Base-by-base conservation (phyloP, 108 stramenopile genomes). In the Fragilariopsis cylindrus region DNA sequence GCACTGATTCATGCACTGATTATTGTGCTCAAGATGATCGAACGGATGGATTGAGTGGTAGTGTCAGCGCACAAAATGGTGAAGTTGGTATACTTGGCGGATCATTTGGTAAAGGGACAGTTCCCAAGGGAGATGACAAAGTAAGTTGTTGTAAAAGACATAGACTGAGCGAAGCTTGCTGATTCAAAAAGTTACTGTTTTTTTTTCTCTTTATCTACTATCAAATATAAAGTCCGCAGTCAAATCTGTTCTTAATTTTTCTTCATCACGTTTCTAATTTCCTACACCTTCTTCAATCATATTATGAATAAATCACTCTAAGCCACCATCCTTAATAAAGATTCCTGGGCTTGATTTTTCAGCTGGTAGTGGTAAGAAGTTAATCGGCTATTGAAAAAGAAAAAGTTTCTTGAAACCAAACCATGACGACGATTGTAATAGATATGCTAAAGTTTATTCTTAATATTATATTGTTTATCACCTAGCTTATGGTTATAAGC, bases 101-200 rank as follows among this genome's bases (percentile, higher is more conserved):
- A 4, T 69, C 72, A 15, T 78, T 77, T 48, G 80, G 84, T 4
- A 72, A 76, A 52, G 79, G 69, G 40, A 94, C 93, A 0, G 93
- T 94, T 18, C 86, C 89, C 41, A 94, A 94, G 75, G 90, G 90
- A 4, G 88, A 91, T 72, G 93, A 94, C 60, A 90, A 88, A 56
- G 72, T 72, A 62, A 56, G 72, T 57, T 7, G n/a, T n/a, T 53
- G n/a, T n/a, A 15, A n/a, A n/a, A 15, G 12, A n/a, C 15, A 2
- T 53, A 53, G 12, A 1, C 15, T 53, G 15, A 15, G 52, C 12
- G 15, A 53, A 53, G 52, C 12, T 53, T 53, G 52, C 52, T n/a
- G 52, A 53, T n/a, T 53, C 15, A n/a, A 53, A 53, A 12, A n/a
- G 52, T 53, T 12, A 2, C 52, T 12, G 30, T 30, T 30, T 30